Conservation (phyloP, 495 filamentous ascomycete species). For the Copromyces sp. region DNA sequence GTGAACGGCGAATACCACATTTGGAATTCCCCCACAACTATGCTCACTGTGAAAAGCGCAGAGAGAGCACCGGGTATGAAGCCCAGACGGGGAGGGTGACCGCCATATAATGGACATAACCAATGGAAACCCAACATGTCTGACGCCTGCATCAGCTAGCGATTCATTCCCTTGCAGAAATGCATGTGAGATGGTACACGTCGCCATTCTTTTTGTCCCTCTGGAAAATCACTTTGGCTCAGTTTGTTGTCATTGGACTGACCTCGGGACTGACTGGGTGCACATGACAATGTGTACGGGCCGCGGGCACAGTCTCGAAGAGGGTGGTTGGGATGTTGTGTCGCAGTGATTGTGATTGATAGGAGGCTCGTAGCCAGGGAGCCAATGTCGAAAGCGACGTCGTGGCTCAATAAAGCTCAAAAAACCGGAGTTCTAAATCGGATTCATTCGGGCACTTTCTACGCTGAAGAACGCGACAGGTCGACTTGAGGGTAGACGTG, state of each 20-base stretch:
- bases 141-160: background rate
- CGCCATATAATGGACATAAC: background rate
- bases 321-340: background rate
- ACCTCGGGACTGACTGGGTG: background rate
- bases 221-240: background rate
- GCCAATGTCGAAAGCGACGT: background rate
- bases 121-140: background rate
- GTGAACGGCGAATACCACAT: background rate
- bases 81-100: background rate
- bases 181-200: background rate
- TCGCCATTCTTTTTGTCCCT: too few species aligned
- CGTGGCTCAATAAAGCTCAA: background rate
- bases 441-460: background rate
- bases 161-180: background rate
- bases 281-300: background rate
- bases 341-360: background rate
- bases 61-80: background rate
- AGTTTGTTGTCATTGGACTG: background rate
- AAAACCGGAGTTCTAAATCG: background rate
- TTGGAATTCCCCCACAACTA: background rate
- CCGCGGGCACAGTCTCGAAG: background rate
- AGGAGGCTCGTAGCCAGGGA: too few species aligned
- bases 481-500: background rate
- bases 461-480: background rate
- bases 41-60: background rate